Base-by-base conservation (phyloP, 257 asterid species). In the Galeopsis tetrahit region DNA sequence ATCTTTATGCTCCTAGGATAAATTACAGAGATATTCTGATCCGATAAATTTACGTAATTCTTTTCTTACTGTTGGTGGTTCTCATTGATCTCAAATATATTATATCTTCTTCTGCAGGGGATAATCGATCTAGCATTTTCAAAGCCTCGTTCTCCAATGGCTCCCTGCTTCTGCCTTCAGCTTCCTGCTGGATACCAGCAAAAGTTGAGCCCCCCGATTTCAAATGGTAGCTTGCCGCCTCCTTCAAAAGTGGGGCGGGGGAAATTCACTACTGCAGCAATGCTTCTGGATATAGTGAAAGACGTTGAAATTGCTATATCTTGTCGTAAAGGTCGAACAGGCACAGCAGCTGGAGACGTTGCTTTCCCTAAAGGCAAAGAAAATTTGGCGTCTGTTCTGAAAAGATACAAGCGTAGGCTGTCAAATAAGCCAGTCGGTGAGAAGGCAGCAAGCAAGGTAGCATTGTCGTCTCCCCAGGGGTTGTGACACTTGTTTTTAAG, bases 271-370 rank as follows among this genome's bases (percentile, higher is more conserved):
- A 92, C 92, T 48, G 88, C 96, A 14, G 62, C 91, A 17, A 80
- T 84, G 82, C 84, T 95, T 34, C 74, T 95, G 32, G 99, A 95
- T 35, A 75, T 85, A 21, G 73, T 85, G 73, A 95, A 88, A 77
- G 98, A 92, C 10, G 91, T 90, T 7, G 99, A 95, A 71, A 75
- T 70, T 0, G 97, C 98, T 6, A 90, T 95, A 38, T 88, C 97
- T n/a, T 85, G 86, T 71, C 87, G 99, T 8, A 95, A 95, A 86
- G 99, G 99, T 32, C 81, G 99, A 74, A 79, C 96, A 13, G 99
- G 99, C 51, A 95, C 99, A 32, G 98, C 99, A 35, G 99, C 99
- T 4, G 98, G 99, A n/a, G 99, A 92, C 7, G 98, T 95, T n/a
- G 99, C 99, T 48, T 95, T 92, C 49, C 99, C 97, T 1, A 85